Percentiles rank a stretch among this genome's conserved stretches.
Conservation (phyloP, 768 basidiomycete species). For the Leucocoprinus leucothites region DNA sequence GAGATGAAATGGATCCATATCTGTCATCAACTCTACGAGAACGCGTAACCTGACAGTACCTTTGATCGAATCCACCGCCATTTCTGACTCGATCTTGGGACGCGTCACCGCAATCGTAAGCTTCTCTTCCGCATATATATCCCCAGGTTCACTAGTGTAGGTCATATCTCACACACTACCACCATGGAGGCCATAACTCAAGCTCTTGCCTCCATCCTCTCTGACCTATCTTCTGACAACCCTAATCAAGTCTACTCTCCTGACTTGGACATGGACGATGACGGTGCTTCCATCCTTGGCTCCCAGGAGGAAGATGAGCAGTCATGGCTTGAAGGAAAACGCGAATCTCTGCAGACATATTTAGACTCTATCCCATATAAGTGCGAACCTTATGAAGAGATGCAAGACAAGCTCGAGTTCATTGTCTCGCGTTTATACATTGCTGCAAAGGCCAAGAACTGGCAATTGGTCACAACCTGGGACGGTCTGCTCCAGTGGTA, state of each 20-base stretch:
- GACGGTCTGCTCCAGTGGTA: conserved; percentile 80
- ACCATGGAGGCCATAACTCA: conserved; percentile 10
- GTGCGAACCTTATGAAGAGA: conserved; percentile 67
- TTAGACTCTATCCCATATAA: conserved; percentile 68
- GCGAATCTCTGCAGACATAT: conserved; percentile 60
- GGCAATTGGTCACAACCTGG: conserved; percentile 73
- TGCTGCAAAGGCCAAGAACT: conserved; percentile 73
- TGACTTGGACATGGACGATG: conserved; percentile 50
- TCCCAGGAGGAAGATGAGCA: conserved; percentile 34
- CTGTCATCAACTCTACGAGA: not conserved
- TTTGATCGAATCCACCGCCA: conserved; percentile 1
- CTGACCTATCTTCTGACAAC: not conserved
- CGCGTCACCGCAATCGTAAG: conserved; percentile 12
- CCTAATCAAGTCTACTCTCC: not conserved
- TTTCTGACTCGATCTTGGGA: conserved; percentile 4
- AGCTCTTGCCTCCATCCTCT: not conserved
- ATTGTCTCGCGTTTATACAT: conserved; percentile 69
- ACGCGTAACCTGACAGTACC: conserved; percentile 1
- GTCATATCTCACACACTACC: conserved; percentile 3
- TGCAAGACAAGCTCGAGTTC: conserved; percentile 65
- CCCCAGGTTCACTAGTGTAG: not conserved
- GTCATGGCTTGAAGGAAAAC: conserved; percentile 54
- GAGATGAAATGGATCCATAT: not conserved
- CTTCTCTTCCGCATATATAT: conserved; percentile 2
- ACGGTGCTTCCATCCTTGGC: conserved; percentile 46